Evolutionary conservation across 2,329 filamentous ascomycete genomes (phyloP).

Genomic region (Escovopsis sp.): DNA sequence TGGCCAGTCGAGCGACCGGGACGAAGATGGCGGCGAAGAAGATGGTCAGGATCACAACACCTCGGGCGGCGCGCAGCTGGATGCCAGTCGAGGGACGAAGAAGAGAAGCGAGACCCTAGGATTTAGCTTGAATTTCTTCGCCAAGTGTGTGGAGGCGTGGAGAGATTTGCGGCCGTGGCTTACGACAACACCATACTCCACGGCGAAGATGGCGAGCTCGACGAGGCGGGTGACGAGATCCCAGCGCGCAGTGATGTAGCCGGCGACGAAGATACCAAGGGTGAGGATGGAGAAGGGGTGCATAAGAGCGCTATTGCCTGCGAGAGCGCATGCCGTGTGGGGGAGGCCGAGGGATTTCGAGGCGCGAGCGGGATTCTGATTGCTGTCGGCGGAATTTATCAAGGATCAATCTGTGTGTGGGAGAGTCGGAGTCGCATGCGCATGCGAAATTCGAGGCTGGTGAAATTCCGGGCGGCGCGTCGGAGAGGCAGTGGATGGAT

Average conservation of each 20-base stretch:
- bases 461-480: too few relatives aligned
- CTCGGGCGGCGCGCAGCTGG: constrained; percentile 76
- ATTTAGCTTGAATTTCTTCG: not conserved
- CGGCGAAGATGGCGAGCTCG: constrained; percentile 93
- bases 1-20: constrained; percentile 70
- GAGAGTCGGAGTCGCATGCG: too few relatives aligned
- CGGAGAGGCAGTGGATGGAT: too few relatives aligned
- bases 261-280: constrained; percentile 96
- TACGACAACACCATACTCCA: constrained; percentile 96
- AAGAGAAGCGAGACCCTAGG: not conserved
- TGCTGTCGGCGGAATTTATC: too few relatives aligned
- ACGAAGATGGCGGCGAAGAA: constrained; percentile 76
- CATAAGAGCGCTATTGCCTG: constrained; percentile 48
- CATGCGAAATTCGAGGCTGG: too few relatives aligned
- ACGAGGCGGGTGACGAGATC: constrained; percentile 93
- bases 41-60: constrained; percentile 66
- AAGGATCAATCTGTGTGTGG: too few relatives aligned
- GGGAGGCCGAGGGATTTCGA: too few relatives aligned
- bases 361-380: too few relatives aligned
- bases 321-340: constrained; percentile 28
- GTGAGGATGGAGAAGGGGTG: constrained; percentile 95
- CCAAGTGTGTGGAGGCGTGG: not conserved
- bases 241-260: constrained; percentile 98
- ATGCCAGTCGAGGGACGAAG: too few relatives aligned
- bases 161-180: constrained; percentile 29